A percentile compares a stretch with the other conserved stretches of the same genome.
Evolutionary conservation across 164 flowering plant species (phyloP).

Genomic region (Chimonanthus praecox): DNA sequence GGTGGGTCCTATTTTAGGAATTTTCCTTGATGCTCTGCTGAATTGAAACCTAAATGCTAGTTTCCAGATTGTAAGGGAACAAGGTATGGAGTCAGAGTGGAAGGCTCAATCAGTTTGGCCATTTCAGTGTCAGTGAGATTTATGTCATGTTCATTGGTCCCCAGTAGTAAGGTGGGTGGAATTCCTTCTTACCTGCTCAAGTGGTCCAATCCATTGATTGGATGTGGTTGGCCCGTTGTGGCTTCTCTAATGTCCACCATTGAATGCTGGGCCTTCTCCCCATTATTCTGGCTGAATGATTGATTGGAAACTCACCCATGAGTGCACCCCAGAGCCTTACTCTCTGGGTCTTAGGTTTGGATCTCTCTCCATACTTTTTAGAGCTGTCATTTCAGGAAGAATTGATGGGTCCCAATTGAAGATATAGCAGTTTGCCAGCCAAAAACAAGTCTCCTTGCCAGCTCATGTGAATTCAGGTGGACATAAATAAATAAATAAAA

Average conservation of each 20-base stretch:
- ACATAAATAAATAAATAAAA: neutral
- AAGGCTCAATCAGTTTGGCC: neutral
- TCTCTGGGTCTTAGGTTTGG: too few relatives aligned
- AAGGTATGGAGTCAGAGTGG: slow-evolving; percentile 1
- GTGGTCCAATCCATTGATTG: slow-evolving; percentile 1
- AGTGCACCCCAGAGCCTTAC: too few relatives aligned
- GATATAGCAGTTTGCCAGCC: neutral
- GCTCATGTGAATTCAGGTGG: neutral
- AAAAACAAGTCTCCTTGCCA: neutral
- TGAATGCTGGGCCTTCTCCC: slow-evolving; percentile 1
- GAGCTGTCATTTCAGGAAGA: too few relatives aligned
- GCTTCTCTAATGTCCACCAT: neutral
- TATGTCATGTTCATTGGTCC: neutral
- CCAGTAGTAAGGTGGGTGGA: neutral
- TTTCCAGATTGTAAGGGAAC: neutral
- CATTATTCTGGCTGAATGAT: neutral
- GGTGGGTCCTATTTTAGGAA: neutral
- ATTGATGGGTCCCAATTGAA: too few relatives aligned
- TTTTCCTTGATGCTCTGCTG: too few relatives aligned
- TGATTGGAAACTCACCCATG: neutral
- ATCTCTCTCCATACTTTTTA: too few relatives aligned
- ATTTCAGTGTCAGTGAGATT: neutral
- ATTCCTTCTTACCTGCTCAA: neutral
- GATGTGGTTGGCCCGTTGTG: neutral
- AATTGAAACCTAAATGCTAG: too few relatives aligned